Evolutionary conservation across 1,139 yeast genomes (phyloP).

Genomic region (Sugiyamaella xylanicola): DNA sequence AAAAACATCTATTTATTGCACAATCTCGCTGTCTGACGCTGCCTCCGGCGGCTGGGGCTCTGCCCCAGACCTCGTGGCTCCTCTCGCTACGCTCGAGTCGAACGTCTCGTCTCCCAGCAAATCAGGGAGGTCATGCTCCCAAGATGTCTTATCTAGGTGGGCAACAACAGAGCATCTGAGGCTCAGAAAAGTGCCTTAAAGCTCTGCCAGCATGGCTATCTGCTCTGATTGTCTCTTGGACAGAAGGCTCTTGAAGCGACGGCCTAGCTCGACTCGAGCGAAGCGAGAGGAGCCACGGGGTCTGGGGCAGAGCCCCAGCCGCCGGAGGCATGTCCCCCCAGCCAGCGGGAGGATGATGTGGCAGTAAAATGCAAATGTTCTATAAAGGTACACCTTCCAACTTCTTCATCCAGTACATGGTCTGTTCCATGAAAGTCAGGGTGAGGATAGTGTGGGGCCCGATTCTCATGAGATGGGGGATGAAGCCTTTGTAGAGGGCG

Average conservation of each 20-base stretch:
- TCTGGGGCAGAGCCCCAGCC: conserved; percentile 15
- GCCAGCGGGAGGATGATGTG: neutral
- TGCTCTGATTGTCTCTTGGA: too few species aligned
- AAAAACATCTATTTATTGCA: conserved; percentile 8
- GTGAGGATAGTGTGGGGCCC: conserved; percentile 95
- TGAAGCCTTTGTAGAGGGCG: conserved; percentile 92
- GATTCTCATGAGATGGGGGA: conserved; percentile 87
- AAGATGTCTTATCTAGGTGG: too few species aligned
- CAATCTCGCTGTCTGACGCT: neutral
- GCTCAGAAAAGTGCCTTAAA: too few species aligned
- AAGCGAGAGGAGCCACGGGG: conserved; percentile 6
- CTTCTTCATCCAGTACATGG: conserved; percentile 60
- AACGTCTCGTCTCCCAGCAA: neutral
- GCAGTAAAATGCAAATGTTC: conserved; percentile 5
- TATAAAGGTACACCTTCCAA: conserved; percentile 44
- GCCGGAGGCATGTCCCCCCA: conserved; percentile 12
- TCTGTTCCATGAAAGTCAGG: conserved; percentile 92
- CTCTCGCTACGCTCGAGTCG: neutral
- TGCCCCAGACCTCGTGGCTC: neutral
- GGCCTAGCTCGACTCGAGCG: neutral
- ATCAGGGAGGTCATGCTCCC: too few species aligned
- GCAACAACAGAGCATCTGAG: too few species aligned
- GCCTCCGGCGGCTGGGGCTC: conserved; percentile 16
- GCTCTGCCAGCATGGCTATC: too few species aligned
- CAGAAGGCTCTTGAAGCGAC: neutral